Evolutionary conservation across 2,329 filamentous ascomycete species (phyloP).

Genomic region (Amauroascus verrucosus): DNA sequence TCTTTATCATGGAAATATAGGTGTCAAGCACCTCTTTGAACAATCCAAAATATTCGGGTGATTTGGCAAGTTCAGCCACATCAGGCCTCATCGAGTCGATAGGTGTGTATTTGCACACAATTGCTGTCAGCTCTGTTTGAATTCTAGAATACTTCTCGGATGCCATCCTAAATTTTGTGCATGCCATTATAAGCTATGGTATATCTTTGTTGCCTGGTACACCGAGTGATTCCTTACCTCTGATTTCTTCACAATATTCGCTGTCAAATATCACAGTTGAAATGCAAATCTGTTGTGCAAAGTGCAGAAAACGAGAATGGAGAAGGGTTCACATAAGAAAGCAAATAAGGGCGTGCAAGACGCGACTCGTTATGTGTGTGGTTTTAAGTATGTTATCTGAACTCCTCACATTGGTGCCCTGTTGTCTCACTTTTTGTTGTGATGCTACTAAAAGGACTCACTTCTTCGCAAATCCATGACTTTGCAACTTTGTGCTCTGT

Average conservation of each 20-base stretch:
- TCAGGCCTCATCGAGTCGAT: conserved; percentile 22
- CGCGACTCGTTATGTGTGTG: neutral
- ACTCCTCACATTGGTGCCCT: neutral
- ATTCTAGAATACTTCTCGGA: neutral
- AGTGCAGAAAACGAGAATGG: neutral
- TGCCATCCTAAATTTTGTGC: neutral
- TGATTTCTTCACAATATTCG: neutral
- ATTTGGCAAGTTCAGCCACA: conserved; percentile 25
- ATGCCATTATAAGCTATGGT: neutral
- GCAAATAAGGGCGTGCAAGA: neutral
- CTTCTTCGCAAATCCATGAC: neutral
- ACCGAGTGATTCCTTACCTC: neutral
- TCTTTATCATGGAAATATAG: conserved; percentile 28
- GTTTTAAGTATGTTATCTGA: neutral
- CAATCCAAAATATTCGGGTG: conserved; percentile 18
- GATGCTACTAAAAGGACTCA: neutral
- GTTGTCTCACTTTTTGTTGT: neutral
- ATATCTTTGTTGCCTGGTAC: neutral
- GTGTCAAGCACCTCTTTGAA: conserved; percentile 29
- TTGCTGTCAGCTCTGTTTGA: conserved; percentile 5
- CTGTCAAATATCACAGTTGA: neutral
- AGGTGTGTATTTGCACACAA: conserved; percentile 24
- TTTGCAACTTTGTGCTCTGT: neutral
- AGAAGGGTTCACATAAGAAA: neutral
- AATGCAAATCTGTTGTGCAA: neutral